Percentiles rank a stretch among this genome's conserved stretches.
Conservation (phyloP, 2,329 filamentous ascomycete species). For the Xylaria sp. region DNA sequence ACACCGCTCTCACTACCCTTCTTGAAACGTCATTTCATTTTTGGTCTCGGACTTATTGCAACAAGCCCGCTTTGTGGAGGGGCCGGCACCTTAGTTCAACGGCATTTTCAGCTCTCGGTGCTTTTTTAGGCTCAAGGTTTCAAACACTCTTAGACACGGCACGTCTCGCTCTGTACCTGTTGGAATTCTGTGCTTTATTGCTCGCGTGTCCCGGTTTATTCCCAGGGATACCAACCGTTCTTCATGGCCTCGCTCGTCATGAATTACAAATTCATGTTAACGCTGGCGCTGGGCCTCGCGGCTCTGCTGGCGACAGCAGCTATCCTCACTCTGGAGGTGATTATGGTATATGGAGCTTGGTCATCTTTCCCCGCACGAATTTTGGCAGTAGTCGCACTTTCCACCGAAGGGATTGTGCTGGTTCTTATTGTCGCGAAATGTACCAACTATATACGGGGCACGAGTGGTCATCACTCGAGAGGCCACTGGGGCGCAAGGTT, state of each 20-base stretch:
- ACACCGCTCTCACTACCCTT: slow-evolving; percentile 18
- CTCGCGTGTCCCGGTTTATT: slow-evolving; percentile 5
- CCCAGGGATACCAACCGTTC: slow-evolving; percentile 5
- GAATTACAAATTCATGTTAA: slow-evolving; percentile 50
- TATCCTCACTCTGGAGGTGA: slow-evolving; percentile 53
- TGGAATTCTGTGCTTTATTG: not conserved
- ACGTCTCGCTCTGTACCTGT: slow-evolving; percentile 16
- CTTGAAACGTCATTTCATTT: slow-evolving; percentile 18
- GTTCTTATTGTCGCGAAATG: slow-evolving; percentile 50
- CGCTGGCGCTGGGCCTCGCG: slow-evolving; percentile 51
- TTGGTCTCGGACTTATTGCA: slow-evolving; percentile 22
- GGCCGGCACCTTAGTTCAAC: not conserved
- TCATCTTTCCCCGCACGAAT: slow-evolving; percentile 47
- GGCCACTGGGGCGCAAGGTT: slow-evolving; percentile 51
- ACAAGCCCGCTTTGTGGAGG: slow-evolving; percentile 18
- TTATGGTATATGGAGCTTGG: slow-evolving; percentile 52
- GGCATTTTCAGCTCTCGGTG: slow-evolving; percentile 8
- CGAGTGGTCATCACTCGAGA: slow-evolving; percentile 37
- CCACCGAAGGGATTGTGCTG: slow-evolving; percentile 53
- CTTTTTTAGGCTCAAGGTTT: slow-evolving; percentile 29
- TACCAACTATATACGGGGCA: slow-evolving; percentile 45
- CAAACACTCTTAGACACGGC: slow-evolving; percentile 24
- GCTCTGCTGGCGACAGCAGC: slow-evolving; percentile 54
- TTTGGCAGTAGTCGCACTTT: slow-evolving; percentile 53
- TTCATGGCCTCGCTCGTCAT: slow-evolving; percentile 43